Conservation (phyloP, 2,329 filamentous ascomycete species). For the Cercospora canescens region DNA sequence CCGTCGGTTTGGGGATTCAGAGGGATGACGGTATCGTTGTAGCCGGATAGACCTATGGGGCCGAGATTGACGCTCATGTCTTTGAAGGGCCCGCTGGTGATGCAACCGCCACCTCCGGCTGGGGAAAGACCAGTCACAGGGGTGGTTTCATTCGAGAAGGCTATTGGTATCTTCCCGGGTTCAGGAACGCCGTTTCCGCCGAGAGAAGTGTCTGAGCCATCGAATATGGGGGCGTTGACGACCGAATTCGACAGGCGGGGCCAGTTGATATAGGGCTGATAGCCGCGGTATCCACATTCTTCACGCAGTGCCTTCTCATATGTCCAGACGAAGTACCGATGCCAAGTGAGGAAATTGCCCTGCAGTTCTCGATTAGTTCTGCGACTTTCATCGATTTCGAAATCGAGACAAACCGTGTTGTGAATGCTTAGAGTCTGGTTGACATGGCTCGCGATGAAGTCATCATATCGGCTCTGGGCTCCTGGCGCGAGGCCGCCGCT, state of each 20-base stretch:
- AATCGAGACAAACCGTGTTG: not conserved
- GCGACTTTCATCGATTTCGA: not conserved
- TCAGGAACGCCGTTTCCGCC: slow-evolving; percentile 29
- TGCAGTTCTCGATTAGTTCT: not conserved
- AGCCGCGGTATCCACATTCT: slow-evolving; percentile 46
- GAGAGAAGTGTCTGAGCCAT: slow-evolving; percentile 53
- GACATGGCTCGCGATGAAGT: slow-evolving; percentile 29
- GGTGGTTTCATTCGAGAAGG: slow-evolving; percentile 3
- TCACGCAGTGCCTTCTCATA: slow-evolving; percentile 45
- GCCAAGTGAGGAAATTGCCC: slow-evolving; percentile 40
- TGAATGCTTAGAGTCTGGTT: slow-evolving; percentile 31
- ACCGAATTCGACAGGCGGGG: slow-evolving; percentile 47
- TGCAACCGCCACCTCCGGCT: slow-evolving; percentile 58
- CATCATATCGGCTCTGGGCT: slow-evolving; percentile 28
- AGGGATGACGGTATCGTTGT: not conserved
- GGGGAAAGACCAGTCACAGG: slow-evolving; percentile 40
- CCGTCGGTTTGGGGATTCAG: slow-evolving; percentile 29
- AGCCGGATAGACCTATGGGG: slow-evolving; percentile 10
- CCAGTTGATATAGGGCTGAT: slow-evolving; percentile 31
- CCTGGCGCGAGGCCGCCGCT: slow-evolving; percentile 29
- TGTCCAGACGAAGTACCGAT: slow-evolving; percentile 44
- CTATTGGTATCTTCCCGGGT: not conserved
- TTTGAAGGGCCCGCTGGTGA: slow-evolving; percentile 52
- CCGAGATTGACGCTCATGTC: slow-evolving; percentile 28
- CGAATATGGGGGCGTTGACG: slow-evolving; percentile 54